Evolutionary conservation across 2,329 filamentous ascomycete genomes (phyloP).

Genomic region (Escovopsis sp.): DNA sequence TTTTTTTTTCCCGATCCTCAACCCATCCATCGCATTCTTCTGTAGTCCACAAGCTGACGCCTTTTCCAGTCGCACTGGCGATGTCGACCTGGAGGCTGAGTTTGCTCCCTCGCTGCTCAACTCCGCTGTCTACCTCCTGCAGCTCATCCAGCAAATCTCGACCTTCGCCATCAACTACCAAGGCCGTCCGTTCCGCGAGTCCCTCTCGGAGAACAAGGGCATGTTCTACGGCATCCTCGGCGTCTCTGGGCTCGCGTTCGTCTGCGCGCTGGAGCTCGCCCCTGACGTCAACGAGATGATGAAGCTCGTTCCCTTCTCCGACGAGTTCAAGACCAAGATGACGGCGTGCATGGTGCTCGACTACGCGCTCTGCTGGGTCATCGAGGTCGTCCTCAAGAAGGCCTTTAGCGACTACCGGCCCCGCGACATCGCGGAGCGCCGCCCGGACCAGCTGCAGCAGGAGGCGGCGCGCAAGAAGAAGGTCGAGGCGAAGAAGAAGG

Average conservation of each 20-base stretch:
- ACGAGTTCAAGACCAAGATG: slow-evolving; percentile 79
- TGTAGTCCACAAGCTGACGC: too few relatives aligned
- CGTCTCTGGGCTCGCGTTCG: slow-evolving; percentile 81
- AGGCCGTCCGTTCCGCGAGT: slow-evolving; percentile 91
- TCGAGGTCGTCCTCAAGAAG: slow-evolving; percentile 74
- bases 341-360: slow-evolving; percentile 76
- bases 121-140: slow-evolving; percentile 89
- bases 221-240: slow-evolving; percentile 97
- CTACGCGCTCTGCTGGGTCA: slow-evolving; percentile 71
- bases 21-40: not conserved
- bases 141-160: slow-evolving; percentile 96
- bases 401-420: slow-evolving; percentile 84
- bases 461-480: slow-evolving; percentile 56
- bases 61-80: slow-evolving; percentile 28
- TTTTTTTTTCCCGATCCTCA: slow-evolving; percentile 11
- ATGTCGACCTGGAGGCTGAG: slow-evolving; percentile 85
- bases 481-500: slow-evolving; percentile 33
- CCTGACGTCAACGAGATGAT: slow-evolving; percentile 91
- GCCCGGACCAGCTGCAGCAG: slow-evolving; percentile 71
- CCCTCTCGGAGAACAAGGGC: slow-evolving; percentile 84
- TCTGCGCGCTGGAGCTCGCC: slow-evolving; percentile 86
- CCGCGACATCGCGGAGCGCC: slow-evolving; percentile 78
- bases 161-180: slow-evolving; percentile 99
- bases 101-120: slow-evolving; percentile 90
- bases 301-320: slow-evolving; percentile 77